Evolutionary conservation across 2,329 filamentous ascomycete genomes (phyloP), one percentile per base, ranked within the genome.

Genomic region (Pseudocercospora musae): DNA sequence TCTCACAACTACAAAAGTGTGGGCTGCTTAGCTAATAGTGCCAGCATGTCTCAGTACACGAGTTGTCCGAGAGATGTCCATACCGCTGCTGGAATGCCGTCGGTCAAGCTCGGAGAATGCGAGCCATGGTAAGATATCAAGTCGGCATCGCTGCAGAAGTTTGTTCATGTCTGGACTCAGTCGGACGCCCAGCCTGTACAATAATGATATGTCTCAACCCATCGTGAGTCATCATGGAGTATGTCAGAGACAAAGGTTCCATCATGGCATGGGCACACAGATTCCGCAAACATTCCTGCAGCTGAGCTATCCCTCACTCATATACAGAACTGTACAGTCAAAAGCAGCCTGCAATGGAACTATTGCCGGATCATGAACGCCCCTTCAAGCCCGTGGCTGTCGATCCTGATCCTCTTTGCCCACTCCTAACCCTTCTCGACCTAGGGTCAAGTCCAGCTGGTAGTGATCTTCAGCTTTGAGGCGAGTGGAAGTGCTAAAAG

Each of bases 331-430:
- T 23, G 21, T 44, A 44, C 46, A 25, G 46, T 18, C 18, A 23
- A 25, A 23, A 18, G 46, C 40, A 15, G 59, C 53, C 21, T 61
- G 59, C 31, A 40, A n/a, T n/a, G n/a, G n/a, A n/a, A n/a, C n/a
- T n/a, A 53, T 48, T 61, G 59, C 59, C 59, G 27, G 31, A 57
- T 20, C 15, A 18, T 11, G 20, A 18, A 58, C 60, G 56, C 60
- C 49, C 49, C 48, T 4, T 31, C 23, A 55, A 57, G 60, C 60
- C 60, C 52, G 48, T 29, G 11, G 21, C 15, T 58, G 60, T 49
- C 54, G 60, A 62, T 62, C 60, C 56, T 53, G 48, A 48, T 62
- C 49, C 49, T 40, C 46, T 49, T 55, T 49, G 10, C 23, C 48
- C 42, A 33, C n/a, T 29, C 8, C 13, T 11, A 33, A 54, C 56